Evolutionary conservation across 2,329 filamentous ascomycete genomes (phyloP).

Genomic region (Penicillium sp.): DNA sequence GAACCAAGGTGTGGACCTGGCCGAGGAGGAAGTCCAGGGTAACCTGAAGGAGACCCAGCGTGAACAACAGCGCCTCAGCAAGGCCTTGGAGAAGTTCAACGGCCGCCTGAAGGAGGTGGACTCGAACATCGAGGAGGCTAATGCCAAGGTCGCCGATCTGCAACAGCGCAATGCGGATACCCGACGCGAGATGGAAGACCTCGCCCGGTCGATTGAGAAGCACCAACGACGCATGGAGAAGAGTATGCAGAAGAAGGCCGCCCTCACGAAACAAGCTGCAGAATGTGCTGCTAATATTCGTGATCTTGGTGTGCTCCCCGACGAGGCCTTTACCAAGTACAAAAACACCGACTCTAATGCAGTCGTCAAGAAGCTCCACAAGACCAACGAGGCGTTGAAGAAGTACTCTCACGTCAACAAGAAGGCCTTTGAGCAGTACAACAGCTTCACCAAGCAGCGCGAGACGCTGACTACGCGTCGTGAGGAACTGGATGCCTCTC

Average conservation of each 20-base stretch:
- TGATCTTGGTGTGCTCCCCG: slow-evolving; percentile 87
- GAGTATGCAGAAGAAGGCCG: slow-evolving; percentile 82
- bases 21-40: slow-evolving; percentile 60
- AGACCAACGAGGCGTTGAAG: slow-evolving; percentile 88
- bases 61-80: slow-evolving; percentile 77
- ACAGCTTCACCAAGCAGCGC: slow-evolving; percentile 90
- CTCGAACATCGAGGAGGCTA: slow-evolving; percentile 64
- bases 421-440: slow-evolving; percentile 98
- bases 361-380: slow-evolving; percentile 75
- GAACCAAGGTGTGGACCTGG: slow-evolving; percentile 68
- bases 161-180: slow-evolving; percentile 63
- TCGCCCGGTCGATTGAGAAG: slow-evolving; percentile 76
- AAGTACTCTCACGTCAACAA: slow-evolving; percentile 99
- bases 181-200: slow-evolving; percentile 72
- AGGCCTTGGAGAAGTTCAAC: slow-evolving; percentile 67
- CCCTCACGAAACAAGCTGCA: slow-evolving; percentile 72
- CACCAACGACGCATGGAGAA: slow-evolving; percentile 91
- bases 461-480: slow-evolving; percentile 83
- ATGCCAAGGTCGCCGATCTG: slow-evolving; percentile 58
- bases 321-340: slow-evolving; percentile 92
- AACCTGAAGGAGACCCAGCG: slow-evolving; percentile 76
- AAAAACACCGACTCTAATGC: slow-evolving; percentile 76
- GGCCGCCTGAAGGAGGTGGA: slow-evolving; percentile 75
- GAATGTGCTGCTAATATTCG: slow-evolving; percentile 88
- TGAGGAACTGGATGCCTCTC: slow-evolving; percentile 82